Evolutionary conservation across 148 eudicot species (phyloP).

Genomic region (Beta vulgaris): DNA sequence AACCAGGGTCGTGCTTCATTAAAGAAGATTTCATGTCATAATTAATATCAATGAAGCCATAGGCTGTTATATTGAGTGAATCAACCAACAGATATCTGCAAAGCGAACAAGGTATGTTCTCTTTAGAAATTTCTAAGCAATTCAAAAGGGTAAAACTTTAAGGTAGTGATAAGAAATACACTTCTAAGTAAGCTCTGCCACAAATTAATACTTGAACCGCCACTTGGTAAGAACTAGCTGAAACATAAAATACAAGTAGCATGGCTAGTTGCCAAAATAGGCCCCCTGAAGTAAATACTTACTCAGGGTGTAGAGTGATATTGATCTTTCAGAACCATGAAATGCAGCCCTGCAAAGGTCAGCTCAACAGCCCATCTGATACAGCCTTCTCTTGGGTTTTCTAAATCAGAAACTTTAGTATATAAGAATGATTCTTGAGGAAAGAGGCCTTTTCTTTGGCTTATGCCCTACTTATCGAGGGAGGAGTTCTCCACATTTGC

Average conservation of each 20-base stretch:
- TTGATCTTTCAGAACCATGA: not conserved
- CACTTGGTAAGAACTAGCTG: not conserved
- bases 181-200: not conserved
- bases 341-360: not conserved
- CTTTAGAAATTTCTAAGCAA: conserved; percentile 21
- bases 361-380: not conserved
- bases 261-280: not conserved
- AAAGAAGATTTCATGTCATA: conserved; percentile 47
- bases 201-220: not conserved
- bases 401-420: not conserved
- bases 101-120: conserved; percentile 27
- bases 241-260: not conserved
- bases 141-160: not conserved
- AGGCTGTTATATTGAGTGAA: conserved; percentile 54
- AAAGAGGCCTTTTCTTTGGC: not conserved
- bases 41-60: conserved; percentile 65
- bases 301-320: not conserved
- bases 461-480: too few species aligned
- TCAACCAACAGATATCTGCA: conserved; percentile 69
- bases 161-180: not conserved
- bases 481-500: too few species aligned
- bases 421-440: not conserved
- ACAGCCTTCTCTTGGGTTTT: too few species aligned
- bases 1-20: conserved; percentile 48
- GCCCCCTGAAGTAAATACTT: not conserved